A percentile compares a stretch with the other conserved stretches of the same genome.
phyloP scores from a whole-genome alignment of 805 yeast genomes.

The Teunomyces aglyptinius region DNA sequence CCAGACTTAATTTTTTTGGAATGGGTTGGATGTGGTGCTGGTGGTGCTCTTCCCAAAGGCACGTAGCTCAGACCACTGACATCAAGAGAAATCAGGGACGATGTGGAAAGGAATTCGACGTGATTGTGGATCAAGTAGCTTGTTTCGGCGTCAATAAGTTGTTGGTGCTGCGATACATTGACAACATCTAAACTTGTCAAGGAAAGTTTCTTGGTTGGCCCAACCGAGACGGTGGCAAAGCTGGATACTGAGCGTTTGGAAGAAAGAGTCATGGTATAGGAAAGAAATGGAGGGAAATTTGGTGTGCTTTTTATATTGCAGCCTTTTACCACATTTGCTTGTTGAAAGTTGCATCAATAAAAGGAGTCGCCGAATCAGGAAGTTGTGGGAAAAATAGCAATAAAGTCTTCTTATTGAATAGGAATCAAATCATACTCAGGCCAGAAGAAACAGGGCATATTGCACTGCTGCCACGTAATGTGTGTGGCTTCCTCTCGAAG shows the following conservation, averaged over 20 bases:
- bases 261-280: neutral
- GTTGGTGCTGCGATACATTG: neutral
- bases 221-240: neutral
- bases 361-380: neutral
- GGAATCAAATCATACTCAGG: neutral
- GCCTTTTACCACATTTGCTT: neutral
- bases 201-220: neutral
- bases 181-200: conserved; percentile 1
- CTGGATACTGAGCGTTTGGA: neutral
- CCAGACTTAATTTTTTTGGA: neutral
- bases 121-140: neutral
- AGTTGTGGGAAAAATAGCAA: neutral
- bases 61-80: neutral
- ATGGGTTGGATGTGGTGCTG: neutral
- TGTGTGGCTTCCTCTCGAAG: neutral
- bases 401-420: neutral
- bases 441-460: too few relatives aligned
- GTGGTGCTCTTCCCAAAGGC: conserved; percentile 1
- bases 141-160: neutral
- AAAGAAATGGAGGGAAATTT: neutral
- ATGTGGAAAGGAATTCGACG: neutral
- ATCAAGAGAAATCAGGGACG: neutral
- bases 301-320: neutral
- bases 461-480: neutral
- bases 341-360: neutral